Base-by-base conservation (phyloP, 1,284 basidiomycete species). In the Bondarzewia mesenterica region DNA sequence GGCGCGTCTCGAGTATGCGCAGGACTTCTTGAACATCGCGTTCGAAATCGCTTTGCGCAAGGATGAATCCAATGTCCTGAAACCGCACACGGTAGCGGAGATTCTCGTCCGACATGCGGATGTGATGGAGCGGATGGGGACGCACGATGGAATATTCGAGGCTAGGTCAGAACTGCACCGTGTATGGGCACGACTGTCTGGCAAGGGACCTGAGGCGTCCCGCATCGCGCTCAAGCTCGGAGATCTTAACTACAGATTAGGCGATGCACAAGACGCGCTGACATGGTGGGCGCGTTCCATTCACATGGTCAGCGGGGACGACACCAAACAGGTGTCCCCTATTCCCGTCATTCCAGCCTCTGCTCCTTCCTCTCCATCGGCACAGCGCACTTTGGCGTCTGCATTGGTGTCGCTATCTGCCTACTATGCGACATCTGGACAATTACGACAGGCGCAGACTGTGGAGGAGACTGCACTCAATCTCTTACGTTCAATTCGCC, bases 361-460 rank as follows among this genome's bases (percentile, higher is more conserved):
- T 5, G 53, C 68, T 8, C 83, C 84, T 21, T 60, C 71, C 45
- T 78, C 80, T 44, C 83, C 85, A 12, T 69, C 75, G n/a, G 73
- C 77, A 5, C 85, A 89, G 53, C 76, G 90, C 50, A 79, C 80
- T 15, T 64, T 88, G 37, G 71, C 79, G 1, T 78, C 80, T 7
- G 72, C 80, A 14, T 68, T 92, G 2, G 75, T 86, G 6, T 85
- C 87, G 7, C 64, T 85, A 26, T 89, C 87, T 15, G 82, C 85
- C 2, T 75, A 74, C 58, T 82, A 85, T 56, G 84, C 89, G 8
- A 79, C 75, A 14, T 69, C 76, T 0, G 80, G 81, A 8, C 75
- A 82, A 46, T 72, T 94, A 21, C 61, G 69, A 36, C 67, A 85
- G 54, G 92, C 93, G 1, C 77, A 77, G 58, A 64, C 72, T 36